phyloP scores from a whole-genome alignment of 345 rosid species.

The Psidium guajava region DNA sequence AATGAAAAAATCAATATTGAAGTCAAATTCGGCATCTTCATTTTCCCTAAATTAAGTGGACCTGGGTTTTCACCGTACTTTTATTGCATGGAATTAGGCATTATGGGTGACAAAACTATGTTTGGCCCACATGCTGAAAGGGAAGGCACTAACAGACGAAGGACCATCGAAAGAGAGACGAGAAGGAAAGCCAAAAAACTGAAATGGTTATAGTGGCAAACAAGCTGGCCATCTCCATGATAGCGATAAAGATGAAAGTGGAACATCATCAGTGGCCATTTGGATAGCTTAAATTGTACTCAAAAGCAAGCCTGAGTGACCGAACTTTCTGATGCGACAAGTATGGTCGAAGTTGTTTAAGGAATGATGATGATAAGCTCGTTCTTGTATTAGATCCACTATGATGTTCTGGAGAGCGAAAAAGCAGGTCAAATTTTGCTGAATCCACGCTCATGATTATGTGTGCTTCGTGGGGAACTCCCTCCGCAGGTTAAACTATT shows the following conservation, averaged over 20 bases:
- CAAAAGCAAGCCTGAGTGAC: not conserved
- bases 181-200: slow-evolving; percentile 2
- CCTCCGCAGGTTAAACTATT: not conserved
- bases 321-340: not conserved
- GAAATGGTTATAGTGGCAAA: slow-evolving; percentile 5
- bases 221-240: slow-evolving; percentile 1
- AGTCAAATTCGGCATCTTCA: not conserved
- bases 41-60: not conserved
- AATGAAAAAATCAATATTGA: not conserved
- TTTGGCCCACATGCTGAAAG: not conserved
- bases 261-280: not conserved
- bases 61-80: not conserved
- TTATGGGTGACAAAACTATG: not conserved
- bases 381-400: not conserved
- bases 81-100: not conserved
- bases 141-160: not conserved
- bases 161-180: slow-evolving; percentile 1
- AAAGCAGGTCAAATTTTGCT: not conserved
- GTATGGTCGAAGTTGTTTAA: not conserved
- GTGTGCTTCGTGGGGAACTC: not conserved
- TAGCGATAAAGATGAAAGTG: not conserved
- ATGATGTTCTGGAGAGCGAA: not conserved
- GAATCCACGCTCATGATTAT: not conserved
- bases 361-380: not conserved
- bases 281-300: not conserved